Evolutionary conservation across 2,329 filamentous ascomycete species (phyloP).

Genomic region (Aurifilum marmelostoma): DNA sequence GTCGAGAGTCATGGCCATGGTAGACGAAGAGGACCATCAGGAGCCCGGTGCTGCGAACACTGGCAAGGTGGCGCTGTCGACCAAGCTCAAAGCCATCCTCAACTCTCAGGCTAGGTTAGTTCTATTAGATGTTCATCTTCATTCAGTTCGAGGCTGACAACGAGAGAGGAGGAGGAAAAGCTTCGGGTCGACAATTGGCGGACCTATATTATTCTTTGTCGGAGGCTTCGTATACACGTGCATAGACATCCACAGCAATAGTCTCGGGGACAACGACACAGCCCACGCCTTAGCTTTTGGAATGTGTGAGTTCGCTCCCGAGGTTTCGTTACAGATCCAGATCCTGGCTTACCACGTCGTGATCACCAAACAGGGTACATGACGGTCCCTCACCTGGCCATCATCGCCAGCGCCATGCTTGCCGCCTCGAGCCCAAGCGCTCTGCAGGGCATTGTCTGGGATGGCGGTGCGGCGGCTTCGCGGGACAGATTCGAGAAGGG

Average conservation of each 20-base stretch:
- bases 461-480: conserved; percentile 32
- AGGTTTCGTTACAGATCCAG: background rate
- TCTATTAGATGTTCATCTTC: background rate
- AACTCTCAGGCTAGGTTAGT: conserved; percentile 19
- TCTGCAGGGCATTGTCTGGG: conserved; percentile 38
- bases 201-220: conserved; percentile 34
- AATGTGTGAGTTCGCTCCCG: conserved; percentile 36
- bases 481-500: conserved; percentile 32
- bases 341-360: background rate
- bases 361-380: conserved; percentile 38
- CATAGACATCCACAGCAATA: conserved; percentile 34
- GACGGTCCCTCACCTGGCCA: conserved; percentile 40
- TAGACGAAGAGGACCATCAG: conserved; percentile 39
- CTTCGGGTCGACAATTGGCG: conserved; percentile 34
- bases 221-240: conserved; percentile 34
- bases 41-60: conserved; percentile 30
- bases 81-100: conserved; percentile 19
- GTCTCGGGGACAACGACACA: conserved; percentile 38
- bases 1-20: conserved; percentile 37
- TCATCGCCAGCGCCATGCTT: conserved; percentile 39
- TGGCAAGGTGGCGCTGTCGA: conserved; percentile 34
- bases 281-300: conserved; percentile 39
- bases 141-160: background rate
- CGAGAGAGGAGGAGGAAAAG: conserved; percentile 21
- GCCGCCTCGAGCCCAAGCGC: conserved; percentile 38